Evolutionary conservation across 2,329 filamentous ascomycete species (phyloP).

Genomic region (Thielaviopsis ethacetica): DNA sequence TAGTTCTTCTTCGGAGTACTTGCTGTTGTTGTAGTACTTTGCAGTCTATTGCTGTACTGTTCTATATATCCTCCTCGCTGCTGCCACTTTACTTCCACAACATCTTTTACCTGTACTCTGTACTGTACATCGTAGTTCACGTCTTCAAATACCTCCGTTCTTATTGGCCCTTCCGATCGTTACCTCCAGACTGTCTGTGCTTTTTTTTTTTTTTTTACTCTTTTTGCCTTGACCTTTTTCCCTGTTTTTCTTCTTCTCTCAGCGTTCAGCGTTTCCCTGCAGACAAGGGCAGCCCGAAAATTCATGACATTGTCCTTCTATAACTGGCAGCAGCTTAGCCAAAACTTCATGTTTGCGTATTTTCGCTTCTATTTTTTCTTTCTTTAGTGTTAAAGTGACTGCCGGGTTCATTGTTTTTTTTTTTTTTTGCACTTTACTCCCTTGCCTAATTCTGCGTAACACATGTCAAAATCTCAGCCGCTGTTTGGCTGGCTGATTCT

Average conservation of each 20-base stretch:
- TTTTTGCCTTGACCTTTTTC: too few relatives aligned
- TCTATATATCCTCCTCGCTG: too few relatives aligned
- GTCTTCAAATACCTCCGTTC: background rate
- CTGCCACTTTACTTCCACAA: too few relatives aligned
- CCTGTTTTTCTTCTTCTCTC: background rate
- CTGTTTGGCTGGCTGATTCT: background rate
- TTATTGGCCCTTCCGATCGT: background rate
- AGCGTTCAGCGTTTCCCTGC: background rate
- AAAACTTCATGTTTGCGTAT: background rate
- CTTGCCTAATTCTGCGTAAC: background rate
- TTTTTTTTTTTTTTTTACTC: background rate
- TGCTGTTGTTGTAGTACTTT: too few relatives aligned
- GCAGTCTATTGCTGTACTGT: too few relatives aligned
- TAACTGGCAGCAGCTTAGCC: background rate
- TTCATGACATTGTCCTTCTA: background rate
- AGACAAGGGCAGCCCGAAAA: background rate
- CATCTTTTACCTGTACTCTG: too few relatives aligned
- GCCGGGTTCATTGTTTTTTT: background rate
- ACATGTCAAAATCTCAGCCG: background rate
- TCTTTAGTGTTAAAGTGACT: background rate
- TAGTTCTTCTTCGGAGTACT: too few relatives aligned
- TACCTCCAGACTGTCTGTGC: background rate
- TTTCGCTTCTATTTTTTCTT: background rate
- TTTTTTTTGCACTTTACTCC: background rate
- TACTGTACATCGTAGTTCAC: too few relatives aligned